Evolutionary conservation across 2,329 filamentous ascomycete genomes (phyloP), one percentile per base, ranked within the genome.

Genomic region (Fusarium sororula): DNA sequence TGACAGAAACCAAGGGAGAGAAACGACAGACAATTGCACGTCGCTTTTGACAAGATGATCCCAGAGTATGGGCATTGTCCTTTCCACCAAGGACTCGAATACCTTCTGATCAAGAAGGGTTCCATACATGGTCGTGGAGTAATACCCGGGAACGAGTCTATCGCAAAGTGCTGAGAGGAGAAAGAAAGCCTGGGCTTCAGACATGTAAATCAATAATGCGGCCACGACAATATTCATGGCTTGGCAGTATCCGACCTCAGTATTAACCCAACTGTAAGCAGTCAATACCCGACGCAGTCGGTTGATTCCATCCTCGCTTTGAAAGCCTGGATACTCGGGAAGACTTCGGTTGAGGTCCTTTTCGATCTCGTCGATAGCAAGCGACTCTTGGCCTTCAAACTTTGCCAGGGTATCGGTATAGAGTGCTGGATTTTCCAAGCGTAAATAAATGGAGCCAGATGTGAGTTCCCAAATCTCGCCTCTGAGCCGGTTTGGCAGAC

Each of bases 191-290:
- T 99, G 96, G 0, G 93, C 84, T 83, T 99, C 96, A 14, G 95
- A 98, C 91, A 97, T 97, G 86, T 98, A 98, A 87, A 99, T 99
- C 77, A 99, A 88, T 66, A 99, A 86, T n/a, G 96, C 96, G 24
- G 96, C 96, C 62, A 98, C 96, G 39, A 99, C 96, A 77, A 99
- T 99, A 82, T 99, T 99, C 96, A 99, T 99, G 71, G 96, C 96
- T 84, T 99, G 96, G 82, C 96, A 99, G 83, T 99, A 99, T 75
- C 96, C 96, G 63, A 99, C 95, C 75, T 98, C 95, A 60, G 94
- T 90, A 79, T 99, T 96, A 55, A 92, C 94, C 96, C 96, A 99
- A 84, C 95, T 98, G 85, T 99, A 99, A 9, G 96, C 96, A 4
- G 96, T 98, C 63, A 99, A 87, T 42, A 99, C 96, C 66, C 96